These are phyloP conservation scores for Pseudogymnoascus sp. DNA, from an alignment of 2,329 filamentous ascomycete species.

Conservation along the genomic window DNA sequence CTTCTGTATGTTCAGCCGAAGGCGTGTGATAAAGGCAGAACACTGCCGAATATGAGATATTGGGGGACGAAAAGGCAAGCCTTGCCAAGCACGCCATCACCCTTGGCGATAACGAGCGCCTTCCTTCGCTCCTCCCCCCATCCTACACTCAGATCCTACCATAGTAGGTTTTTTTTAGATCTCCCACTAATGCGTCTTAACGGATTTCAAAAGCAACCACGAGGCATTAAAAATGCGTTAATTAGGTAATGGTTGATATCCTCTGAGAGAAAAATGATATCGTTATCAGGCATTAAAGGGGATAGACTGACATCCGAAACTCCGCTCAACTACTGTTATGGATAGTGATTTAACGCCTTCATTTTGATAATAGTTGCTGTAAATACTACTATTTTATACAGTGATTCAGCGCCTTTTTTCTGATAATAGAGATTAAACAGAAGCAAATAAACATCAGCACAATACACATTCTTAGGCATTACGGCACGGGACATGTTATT, in stretches of 20 bases:
- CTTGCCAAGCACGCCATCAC: not conserved
- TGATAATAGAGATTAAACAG: too few species aligned
- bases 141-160: not conserved
- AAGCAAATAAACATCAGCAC: not conserved
- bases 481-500: not conserved
- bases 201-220: not conserved
- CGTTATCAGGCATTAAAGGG: not conserved
- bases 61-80: not conserved
- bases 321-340: not conserved
- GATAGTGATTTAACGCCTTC: too few species aligned
- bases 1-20: not conserved
- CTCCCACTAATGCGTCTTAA: not conserved
- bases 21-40: not conserved
- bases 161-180: not conserved
- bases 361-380: too few species aligned
- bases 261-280: not conserved
- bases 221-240: not conserved
- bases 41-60: not conserved
- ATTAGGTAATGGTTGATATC: not conserved
- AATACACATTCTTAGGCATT: not conserved
- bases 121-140: not conserved
- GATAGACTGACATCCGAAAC: not conserved
- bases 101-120: not conserved
- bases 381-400: too few species aligned
- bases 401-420: too few species aligned